Conservation (phyloP, 768 basidiomycete species). For the Termitomyces sp. region DNA sequence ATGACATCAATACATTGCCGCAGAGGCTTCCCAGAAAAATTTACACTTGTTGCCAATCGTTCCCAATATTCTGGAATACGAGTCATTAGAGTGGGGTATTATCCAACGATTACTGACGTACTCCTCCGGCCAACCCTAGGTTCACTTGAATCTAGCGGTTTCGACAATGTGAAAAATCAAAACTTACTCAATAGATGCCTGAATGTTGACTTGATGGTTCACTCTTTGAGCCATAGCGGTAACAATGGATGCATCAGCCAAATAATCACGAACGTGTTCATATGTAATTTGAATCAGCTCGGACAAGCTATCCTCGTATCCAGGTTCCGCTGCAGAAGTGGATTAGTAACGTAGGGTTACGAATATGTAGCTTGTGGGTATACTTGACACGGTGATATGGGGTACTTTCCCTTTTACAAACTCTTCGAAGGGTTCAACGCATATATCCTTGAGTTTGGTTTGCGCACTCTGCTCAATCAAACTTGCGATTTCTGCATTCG, state of each 20-base stretch:
- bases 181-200: slow-evolving; percentile 19
- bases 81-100: neutral
- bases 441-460: neutral
- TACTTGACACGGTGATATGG: slow-evolving; percentile 7
- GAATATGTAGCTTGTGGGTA: neutral
- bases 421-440: neutral
- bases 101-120: neutral
- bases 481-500: neutral
- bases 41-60: slow-evolving; percentile 16
- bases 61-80: slow-evolving; percentile 19
- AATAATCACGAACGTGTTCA: slow-evolving; percentile 10
- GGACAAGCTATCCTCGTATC: slow-evolving; percentile 1
- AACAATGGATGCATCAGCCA: slow-evolving; percentile 12
- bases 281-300: slow-evolving; percentile 9
- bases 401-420: neutral
- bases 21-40: slow-evolving; percentile 14
- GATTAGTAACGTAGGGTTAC: neutral
- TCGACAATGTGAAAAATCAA: neutral
- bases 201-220: slow-evolving; percentile 15
- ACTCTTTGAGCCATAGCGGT: slow-evolving; percentile 19
- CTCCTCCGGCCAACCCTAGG: slow-evolving; percentile 12
- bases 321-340: neutral
- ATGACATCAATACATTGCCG: slow-evolving; percentile 17
- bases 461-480: neutral
- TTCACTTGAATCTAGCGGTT: neutral